Base-by-base conservation (phyloP, 768 basidiomycete species). In the Pholiota molesta region DNA sequence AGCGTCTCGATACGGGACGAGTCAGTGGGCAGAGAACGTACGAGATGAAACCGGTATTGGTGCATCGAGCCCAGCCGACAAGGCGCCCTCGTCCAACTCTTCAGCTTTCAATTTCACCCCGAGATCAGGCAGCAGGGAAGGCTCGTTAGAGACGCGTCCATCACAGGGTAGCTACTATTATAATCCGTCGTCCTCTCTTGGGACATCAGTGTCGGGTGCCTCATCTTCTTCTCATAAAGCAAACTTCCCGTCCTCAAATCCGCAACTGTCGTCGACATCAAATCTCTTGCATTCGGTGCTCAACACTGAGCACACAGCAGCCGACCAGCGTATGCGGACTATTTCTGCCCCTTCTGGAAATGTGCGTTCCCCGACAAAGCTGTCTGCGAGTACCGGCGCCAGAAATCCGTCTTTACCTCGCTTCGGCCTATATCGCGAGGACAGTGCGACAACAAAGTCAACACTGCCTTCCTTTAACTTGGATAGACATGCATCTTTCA, bases 11-110 rank as follows among this genome's bases (percentile, higher is more conserved):
- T 63, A 45, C n/a, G 65, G 66, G 33, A 84, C 82, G 16, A 74
- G 76, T 56, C 74, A 76, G 59, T 85, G 84, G 84, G 83, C 77
- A 14, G 79, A 83, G 65, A 75, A 75, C 55, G 69, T 72, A 23
- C 58, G 67, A 40, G 67, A 67, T 31, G 66, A 72, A 57, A 68
- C 65, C 7, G 69, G 69, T 35, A 55, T 68, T 28, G 57, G 39
- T 56, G 39, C 17, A 10, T 13, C 39, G 8, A 33, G 16, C 31
- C 60, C 31, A 45, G 37, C 55, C 7, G 45, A 39, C 8, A 45
- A 52, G 45, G 8, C 10, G 35, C 5, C 26, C 11, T 51, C 49
- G 14, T 28, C 61, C 11, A 59, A 35, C 35, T 42, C 61, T 11
- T 28, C 53, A 13, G 17, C 29, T 31, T 54, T 61, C 51, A 21